Evolutionary conservation across 2,329 filamentous ascomycete genomes (phyloP).

Genomic region (Penicillium vulpinum): DNA sequence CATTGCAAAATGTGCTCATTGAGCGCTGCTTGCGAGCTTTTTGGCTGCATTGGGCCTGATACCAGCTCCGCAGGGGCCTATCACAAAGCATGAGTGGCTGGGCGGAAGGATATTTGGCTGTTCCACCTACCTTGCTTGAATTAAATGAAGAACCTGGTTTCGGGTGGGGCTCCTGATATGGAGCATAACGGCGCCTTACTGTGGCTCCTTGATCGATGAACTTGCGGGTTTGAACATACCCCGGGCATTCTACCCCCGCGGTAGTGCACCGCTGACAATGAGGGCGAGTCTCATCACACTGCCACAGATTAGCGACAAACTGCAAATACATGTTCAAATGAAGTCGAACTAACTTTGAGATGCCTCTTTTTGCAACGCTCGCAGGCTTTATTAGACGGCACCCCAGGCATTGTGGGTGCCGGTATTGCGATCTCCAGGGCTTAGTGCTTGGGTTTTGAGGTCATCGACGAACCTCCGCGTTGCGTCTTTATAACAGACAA

Average conservation of each 20-base stretch:
- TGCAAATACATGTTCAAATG: background rate
- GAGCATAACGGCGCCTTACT: slow-evolving; percentile 42
- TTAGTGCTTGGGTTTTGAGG: background rate
- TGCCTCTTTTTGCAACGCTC: slow-evolving; percentile 44
- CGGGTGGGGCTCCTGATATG: slow-evolving; percentile 33
- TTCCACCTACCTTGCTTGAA: slow-evolving; percentile 7
- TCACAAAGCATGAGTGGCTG: background rate
- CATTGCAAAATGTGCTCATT: background rate
- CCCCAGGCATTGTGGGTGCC: slow-evolving; percentile 36
- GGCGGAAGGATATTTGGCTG: background rate
- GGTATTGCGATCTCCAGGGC: background rate
- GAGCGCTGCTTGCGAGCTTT: background rate
- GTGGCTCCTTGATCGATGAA: slow-evolving; percentile 47
- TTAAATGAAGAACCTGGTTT: slow-evolving; percentile 2
- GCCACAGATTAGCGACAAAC: background rate
- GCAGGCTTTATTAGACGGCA: slow-evolving; percentile 43
- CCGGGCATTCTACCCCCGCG: slow-evolving; percentile 42
- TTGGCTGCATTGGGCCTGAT: slow-evolving; percentile 1
- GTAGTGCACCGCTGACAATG: slow-evolving; percentile 40
- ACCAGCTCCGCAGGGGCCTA: background rate
- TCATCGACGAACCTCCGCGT: background rate
- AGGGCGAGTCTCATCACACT: slow-evolving; percentile 46
- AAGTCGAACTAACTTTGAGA: slow-evolving; percentile 33
- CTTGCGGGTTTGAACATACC: slow-evolving; percentile 46
- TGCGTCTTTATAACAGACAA: background rate